Evolutionary conservation across 345 rosid species (phyloP), one percentile per base, ranked within the genome.

Genomic region (Eucalyptus curtisii): DNA sequence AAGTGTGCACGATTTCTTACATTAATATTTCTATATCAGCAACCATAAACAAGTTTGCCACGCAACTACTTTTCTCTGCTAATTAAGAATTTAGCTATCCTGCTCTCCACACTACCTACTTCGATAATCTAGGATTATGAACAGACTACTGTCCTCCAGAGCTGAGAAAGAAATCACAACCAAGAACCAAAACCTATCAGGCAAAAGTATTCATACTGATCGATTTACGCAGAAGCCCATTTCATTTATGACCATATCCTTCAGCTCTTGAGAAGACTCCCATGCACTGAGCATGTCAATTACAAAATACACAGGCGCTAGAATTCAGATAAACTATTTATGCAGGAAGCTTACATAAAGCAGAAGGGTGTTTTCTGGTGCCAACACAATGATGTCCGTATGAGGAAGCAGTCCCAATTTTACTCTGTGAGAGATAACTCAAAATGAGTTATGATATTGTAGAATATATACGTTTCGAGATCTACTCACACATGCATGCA

Each of bases 351-450:
- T 93, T 96, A 97, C 99, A 94, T 96, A 96, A 87, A 96, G 98
- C 86, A 95, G 90, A 90, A 97, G 94, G 24, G 90, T 90, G 89
- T 93, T 95, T 87, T 97, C 99, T 50, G 98, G 98, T 89, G 98
- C 92, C 92, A 97, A 91, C 91, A 95, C 95, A 89, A 97, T 89
- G 87, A 96, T 93, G 92, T 96, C 99, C 84, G 93, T 88, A 91
- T 92, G 93, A 86, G 97, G 95, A 87, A 97, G 93, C 86, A 89
- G 89, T 48, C 99, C 99, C 81, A 90, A 89, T 92, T 93, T 95
- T 91, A 90, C 94, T 90, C 99, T 97, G 93, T 88, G 89, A 87
- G 91, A 88, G 57, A 66, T 57, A 88, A 50, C 52, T 47, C 86
- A 87, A 79, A 47, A 68, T 88, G 24, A 88, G 47, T 12, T 42